Evolutionary conservation across 2,329 filamentous ascomycete species (phyloP), one percentile per base, ranked within the genome.

Genomic region (Ceratocystis albifundus): DNA sequence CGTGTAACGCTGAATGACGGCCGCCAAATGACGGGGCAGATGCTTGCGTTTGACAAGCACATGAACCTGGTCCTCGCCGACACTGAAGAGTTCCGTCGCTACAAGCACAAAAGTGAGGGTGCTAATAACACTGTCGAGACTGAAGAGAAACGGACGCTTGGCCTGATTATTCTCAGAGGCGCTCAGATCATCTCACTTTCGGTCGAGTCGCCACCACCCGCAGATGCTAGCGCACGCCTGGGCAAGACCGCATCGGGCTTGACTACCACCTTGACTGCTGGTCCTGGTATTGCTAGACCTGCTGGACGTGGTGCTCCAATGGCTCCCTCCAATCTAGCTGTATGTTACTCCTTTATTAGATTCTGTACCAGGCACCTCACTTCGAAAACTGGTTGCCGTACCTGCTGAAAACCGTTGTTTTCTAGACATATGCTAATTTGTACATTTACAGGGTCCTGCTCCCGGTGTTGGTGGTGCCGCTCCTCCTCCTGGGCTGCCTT

Each of bases 11-110:
- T 99, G 76, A 90, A 90, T 74, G 94, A 99, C 79, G 90, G 90
- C 70, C 87, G 94, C 74, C 90, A 96, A 77, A 95, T 99, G 87
- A 92, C 91, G 50, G 94, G 92, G 69, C 91, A 97, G 77, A 96
- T 99, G 90, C 84, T 99, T 71, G 94, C 94, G 65, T 99, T 97
- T 74, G 94, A 99, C 78, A 97, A 97, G 91, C 94, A 99, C 78
- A 99, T 99, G 94, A 99, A 99, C 77, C 85, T 99, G 70, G 94
- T 99, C 69, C 88, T 99, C 69, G 94, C 93, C 77, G 94, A 99
- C 74, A 97, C 94, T 71, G 94, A 99, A 83, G 93, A 97, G 77
- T 96, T 96, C 77, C 89, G 92, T 75, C 88, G 88, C 74, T 87
- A 93, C 69, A 95, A 94, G 80, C 85, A 89, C 77, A 93, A 88